Conservation (phyloP, 2,329 filamentous ascomycete species). For the Aureobasidium sp. region DNA sequence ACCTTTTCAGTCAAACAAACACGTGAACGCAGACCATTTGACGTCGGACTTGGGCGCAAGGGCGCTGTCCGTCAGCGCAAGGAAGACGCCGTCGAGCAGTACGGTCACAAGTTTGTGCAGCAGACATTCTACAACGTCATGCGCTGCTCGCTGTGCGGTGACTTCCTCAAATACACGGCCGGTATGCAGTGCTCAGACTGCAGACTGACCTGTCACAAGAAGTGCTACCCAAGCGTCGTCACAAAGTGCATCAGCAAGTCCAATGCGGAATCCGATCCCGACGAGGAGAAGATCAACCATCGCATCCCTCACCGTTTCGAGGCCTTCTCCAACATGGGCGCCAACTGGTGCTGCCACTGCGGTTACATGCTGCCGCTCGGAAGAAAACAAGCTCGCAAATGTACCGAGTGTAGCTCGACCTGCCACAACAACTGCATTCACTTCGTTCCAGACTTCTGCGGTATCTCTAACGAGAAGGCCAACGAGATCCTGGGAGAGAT, state of each 20-base stretch:
- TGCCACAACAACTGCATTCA: conserved; percentile 89
- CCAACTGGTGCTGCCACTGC: conserved; percentile 99
- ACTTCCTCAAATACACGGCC: conserved; percentile 96
- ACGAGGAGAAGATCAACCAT: conserved; percentile 99
- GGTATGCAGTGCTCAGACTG: conserved; percentile 99
- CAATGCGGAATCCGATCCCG: conserved; percentile 94
- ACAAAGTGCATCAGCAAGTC: conserved; percentile 99
- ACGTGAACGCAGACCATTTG: conserved; percentile 73
- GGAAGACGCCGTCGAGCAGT: conserved; percentile 97
- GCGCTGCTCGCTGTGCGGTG: conserved; percentile 94
- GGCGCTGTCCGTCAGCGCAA: conserved; percentile 96
- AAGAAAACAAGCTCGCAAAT: conserved; percentile 90
- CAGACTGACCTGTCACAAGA: conserved; percentile 98
- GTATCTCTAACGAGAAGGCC: conserved; percentile 96
- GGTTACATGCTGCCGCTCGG: conserved; percentile 93
- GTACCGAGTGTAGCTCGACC: conserved; percentile 87
- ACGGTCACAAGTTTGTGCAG: conserved; percentile 97
- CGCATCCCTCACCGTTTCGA: conserved; percentile 96
- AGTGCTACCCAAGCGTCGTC: conserved; percentile 93
- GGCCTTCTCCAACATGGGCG: conserved; percentile 93
- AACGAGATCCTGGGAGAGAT: conserved; percentile 90
- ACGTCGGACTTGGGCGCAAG: conserved; percentile 86
- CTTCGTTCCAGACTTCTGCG: conserved; percentile 95
- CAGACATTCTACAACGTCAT: conserved; percentile 99
- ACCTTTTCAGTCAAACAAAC: conserved; percentile 63